A percentile compares a stretch with the other conserved stretches of the same genome.
These are phyloP conservation scores for Tetratostichococcus sp. DNA, from an alignment of 139 green algal genomes.

Conservation along the genomic window DNA sequence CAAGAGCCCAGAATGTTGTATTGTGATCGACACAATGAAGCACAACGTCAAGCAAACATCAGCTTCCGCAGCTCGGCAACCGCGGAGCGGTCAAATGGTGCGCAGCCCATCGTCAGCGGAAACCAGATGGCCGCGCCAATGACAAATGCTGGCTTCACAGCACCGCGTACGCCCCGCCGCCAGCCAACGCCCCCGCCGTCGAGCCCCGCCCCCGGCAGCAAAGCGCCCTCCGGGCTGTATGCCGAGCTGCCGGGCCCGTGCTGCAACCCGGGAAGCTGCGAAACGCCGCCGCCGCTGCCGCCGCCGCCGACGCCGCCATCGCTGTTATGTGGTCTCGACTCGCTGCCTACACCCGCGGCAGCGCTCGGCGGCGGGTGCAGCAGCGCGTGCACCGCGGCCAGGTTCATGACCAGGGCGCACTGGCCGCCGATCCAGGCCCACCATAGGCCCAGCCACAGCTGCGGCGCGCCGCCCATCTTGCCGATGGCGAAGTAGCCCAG, in stretches of 20 bases:
- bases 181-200: too few relatives aligned
- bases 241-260: too few relatives aligned
- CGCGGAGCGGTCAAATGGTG: background rate
- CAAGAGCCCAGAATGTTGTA: too few relatives aligned
- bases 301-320: background rate
- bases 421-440: conserved; percentile 28
- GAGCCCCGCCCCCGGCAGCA: too few relatives aligned
- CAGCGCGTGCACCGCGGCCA: background rate
- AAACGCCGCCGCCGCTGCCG: background rate
- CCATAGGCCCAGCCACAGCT: conserved; percentile 27
- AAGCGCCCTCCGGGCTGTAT: background rate
- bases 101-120: background rate
- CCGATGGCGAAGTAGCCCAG: conserved; percentile 22
- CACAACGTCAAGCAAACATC: too few relatives aligned
- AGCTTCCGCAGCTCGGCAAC: background rate
- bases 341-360: too few relatives aligned
- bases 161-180: background rate
- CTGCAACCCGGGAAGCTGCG: too few relatives aligned
- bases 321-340: too few relatives aligned
- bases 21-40: too few relatives aligned
- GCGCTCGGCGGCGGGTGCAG: background rate
- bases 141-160: background rate
- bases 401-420: background rate
- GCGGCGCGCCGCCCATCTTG: conserved; percentile 21
- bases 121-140: background rate